A percentile compares a stretch with the other conserved stretches of the same genome.
phyloP scores from a whole-genome alignment of 2,329 filamentous ascomycete species.

The Cladosporium oxysporum region DNA sequence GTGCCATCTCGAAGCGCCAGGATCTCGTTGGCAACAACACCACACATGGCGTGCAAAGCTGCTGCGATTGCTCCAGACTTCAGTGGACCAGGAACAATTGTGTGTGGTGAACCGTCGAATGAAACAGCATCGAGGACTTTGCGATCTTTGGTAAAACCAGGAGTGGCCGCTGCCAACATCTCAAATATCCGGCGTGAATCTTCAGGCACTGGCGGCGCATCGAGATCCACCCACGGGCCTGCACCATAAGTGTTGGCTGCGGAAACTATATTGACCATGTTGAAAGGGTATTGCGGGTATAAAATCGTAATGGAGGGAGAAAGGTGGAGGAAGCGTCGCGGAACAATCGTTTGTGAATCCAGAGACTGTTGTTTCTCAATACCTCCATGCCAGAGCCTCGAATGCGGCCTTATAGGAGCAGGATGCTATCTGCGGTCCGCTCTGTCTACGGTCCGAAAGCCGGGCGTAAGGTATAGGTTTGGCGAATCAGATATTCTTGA shows the following conservation, averaged over 20 bases:
- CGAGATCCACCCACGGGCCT: conserved; percentile 43
- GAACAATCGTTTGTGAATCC: neutral
- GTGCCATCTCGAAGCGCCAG: conserved; percentile 32
- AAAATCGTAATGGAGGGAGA: neutral
- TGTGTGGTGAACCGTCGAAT: conserved; percentile 44
- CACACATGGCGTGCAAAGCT: conserved; percentile 48
- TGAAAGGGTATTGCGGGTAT: neutral
- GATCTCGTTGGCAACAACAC: conserved; percentile 45
- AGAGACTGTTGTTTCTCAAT: neutral
- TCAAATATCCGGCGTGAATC: conserved; percentile 44
- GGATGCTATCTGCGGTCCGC: neutral
- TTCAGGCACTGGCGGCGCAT: conserved; percentile 41
- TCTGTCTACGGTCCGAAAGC: neutral
- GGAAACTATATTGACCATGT: conserved; percentile 1
- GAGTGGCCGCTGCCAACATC: conserved; percentile 41
- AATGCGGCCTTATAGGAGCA: neutral
- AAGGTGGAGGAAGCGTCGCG: neutral
- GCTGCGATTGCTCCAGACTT: conserved; percentile 47
- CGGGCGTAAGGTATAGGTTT: neutral
- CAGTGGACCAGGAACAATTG: conserved; percentile 47
- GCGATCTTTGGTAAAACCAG: conserved; percentile 44
- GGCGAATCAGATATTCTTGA: neutral
- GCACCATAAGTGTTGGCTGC: conserved; percentile 39
- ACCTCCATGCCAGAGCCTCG: neutral
- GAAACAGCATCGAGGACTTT: conserved; percentile 38